Base-by-base conservation (phyloP, 2,329 filamentous ascomycete genomes). In the Paraphaeosphaeria minitans region DNA sequence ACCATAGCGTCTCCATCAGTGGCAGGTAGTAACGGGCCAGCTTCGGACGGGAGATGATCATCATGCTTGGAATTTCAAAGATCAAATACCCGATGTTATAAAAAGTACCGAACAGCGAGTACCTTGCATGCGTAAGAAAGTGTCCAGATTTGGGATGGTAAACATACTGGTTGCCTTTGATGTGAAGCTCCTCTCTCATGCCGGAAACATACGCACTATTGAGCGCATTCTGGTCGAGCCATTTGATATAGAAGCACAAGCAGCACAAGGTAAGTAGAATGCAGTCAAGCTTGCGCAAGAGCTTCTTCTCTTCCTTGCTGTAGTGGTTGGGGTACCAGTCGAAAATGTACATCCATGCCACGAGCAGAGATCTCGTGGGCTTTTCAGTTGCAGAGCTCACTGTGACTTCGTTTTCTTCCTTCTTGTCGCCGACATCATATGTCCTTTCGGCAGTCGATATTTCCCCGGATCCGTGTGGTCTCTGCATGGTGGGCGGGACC, bases 121-220 rank as follows among this genome's bases (percentile, higher is more conserved):
- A 55, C 29, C 53, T 55, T 12, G 22, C n/a, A n/a, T 4, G 9
- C 10, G n/a, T 55, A 8, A 55, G 53, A 24, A 12, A 13, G 3
- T 22, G 14, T 5, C 10, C n/a, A 13, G 4, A 31, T 1, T 14
- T 13, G 22, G 8, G n/a, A 22, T 27, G 13, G 22, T 9, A n/a
- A 24, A 27, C 53, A 14, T 41, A 89, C 65, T 88, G 79, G 54
- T 88, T 85, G 2, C 84, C 86, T 8, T 66, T 66, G 39, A 75
- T 62, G 4, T 63, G 37, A 4, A 69, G 46, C n/a, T 69, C 65
- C 48, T 63, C 63, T 12, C 51, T 54, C 65, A 68, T 68, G 16
- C 65, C 65, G 16, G 65, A 68, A 47, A 61, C 61, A 43, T 68
- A 66, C 2, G 66, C 66, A 13, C 57, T 66, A 43, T 60, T 64